These are phyloP conservation scores for Poronia punctata DNA, from an alignment of 495 filamentous ascomycete species.

Conservation along the genomic window DNA sequence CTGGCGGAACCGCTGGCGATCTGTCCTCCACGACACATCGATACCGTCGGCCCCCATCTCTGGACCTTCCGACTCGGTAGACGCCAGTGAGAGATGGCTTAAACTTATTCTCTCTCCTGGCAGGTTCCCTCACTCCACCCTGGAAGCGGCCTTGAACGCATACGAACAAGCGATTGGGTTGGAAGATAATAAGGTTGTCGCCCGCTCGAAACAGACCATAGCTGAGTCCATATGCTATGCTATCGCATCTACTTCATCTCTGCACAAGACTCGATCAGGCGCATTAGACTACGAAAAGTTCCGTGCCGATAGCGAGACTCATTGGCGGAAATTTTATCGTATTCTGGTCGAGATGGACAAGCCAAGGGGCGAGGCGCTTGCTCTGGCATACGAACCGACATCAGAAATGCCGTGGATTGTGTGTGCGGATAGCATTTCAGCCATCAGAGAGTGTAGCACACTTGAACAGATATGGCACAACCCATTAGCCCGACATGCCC, in stretches of 20 bases:
- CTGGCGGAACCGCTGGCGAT: slow-evolving; percentile 69
- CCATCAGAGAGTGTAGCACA: slow-evolving; percentile 70
- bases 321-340: slow-evolving; percentile 87
- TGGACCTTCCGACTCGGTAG: slow-evolving; percentile 55
- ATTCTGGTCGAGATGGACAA: slow-evolving; percentile 80
- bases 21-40: slow-evolving; percentile 57
- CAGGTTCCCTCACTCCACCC: slow-evolving; percentile 62
- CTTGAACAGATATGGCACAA: slow-evolving; percentile 66
- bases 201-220: slow-evolving; percentile 41
- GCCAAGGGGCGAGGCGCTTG: slow-evolving; percentile 68
- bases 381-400: slow-evolving; percentile 64
- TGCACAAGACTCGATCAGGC: slow-evolving; percentile 52
- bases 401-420: slow-evolving; percentile 73
- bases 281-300: slow-evolving; percentile 69
- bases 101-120: slow-evolving; percentile 76
- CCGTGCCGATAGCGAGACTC: slow-evolving; percentile 60
- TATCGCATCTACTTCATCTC: slow-evolving; percentile 55
- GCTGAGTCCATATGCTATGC: slow-evolving; percentile 66
- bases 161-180: slow-evolving; percentile 58
- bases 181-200: slow-evolving; percentile 25
- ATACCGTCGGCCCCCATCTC: slow-evolving; percentile 48
- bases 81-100: slow-evolving; percentile 59
- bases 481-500: slow-evolving; percentile 25
- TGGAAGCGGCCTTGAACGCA: slow-evolving; percentile 74
- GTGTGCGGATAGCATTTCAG: slow-evolving; percentile 68